Percentiles rank a stretch among this genome's conserved stretches.
Evolutionary conservation across 2,329 filamentous ascomycete species (phyloP).

Genomic region (Microsporum canis): DNA sequence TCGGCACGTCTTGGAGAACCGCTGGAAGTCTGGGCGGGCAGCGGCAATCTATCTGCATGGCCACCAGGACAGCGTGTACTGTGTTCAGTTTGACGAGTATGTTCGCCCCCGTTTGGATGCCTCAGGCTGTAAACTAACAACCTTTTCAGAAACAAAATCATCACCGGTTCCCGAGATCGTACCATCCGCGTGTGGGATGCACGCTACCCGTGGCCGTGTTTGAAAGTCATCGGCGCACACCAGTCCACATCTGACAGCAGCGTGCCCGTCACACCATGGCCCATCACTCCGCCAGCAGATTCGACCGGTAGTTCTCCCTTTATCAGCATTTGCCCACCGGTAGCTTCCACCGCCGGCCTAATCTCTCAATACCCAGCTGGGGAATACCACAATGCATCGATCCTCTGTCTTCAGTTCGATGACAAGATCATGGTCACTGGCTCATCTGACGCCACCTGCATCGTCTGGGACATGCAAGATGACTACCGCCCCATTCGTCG

Average conservation of each 20-base stretch:
- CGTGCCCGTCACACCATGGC: slow-evolving; percentile 39
- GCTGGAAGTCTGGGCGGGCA: slow-evolving; percentile 70
- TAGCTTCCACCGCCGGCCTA: slow-evolving; percentile 47
- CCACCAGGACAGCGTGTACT: slow-evolving; percentile 93
- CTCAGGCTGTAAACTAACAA: slow-evolving; percentile 24
- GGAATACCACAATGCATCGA: slow-evolving; percentile 74
- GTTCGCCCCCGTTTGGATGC: slow-evolving; percentile 22
- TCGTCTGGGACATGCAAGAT: slow-evolving; percentile 74
- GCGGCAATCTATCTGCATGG: slow-evolving; percentile 82
- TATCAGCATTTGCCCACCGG: slow-evolving; percentile 39
- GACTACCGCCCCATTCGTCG: slow-evolving; percentile 70
- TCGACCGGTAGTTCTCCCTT: slow-evolving; percentile 33
- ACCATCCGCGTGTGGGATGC: slow-evolving; percentile 96
- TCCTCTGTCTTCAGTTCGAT: slow-evolving; percentile 91
- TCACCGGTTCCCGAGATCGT: slow-evolving; percentile 89
- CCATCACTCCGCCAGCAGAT: slow-evolving; percentile 38
- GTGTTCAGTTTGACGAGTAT: slow-evolving; percentile 92
- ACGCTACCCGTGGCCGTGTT: slow-evolving; percentile 66
- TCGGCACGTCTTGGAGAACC: slow-evolving; percentile 60
- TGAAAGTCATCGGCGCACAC: slow-evolving; percentile 71
- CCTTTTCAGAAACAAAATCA: slow-evolving; percentile 64
- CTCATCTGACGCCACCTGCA: slow-evolving; percentile 82
- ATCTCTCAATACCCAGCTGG: slow-evolving; percentile 23
- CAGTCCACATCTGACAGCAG: slow-evolving; percentile 25
- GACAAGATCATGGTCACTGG: slow-evolving; percentile 87